phyloP scores from a whole-genome alignment of 306 rosid species.

The Adenanthera pavonina region DNA sequence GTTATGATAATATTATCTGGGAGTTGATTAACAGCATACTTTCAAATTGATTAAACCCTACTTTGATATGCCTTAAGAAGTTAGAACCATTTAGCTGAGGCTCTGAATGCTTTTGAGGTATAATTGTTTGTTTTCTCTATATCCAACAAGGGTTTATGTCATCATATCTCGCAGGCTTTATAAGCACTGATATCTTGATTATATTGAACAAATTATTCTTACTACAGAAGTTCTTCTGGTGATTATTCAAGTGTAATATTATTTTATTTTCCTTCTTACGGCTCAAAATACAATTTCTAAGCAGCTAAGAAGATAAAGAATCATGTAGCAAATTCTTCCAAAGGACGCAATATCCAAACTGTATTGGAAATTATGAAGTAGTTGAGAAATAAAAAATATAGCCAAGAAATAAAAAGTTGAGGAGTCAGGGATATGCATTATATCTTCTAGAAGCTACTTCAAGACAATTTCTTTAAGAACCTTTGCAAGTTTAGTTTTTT shows the following conservation, averaged over 20 bases:
- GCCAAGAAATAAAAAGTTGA: constrained; percentile 5
- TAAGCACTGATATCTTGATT: background rate
- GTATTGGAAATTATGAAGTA: background rate
- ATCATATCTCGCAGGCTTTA: background rate
- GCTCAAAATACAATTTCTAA: background rate
- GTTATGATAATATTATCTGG: background rate
- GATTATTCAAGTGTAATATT: background rate
- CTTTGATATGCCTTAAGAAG: background rate
- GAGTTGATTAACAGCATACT: background rate
- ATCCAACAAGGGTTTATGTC: background rate
- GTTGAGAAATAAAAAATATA: constrained; percentile 12
- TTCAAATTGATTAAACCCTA: background rate
- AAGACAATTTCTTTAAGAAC: background rate
- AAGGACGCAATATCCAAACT: background rate
- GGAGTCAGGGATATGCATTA: background rate
- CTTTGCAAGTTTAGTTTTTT: constrained; percentile 2
- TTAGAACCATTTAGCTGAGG: background rate
- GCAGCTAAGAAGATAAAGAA: constrained; percentile 2
- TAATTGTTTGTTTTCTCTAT: background rate
- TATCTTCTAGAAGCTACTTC: constrained; percentile 17
- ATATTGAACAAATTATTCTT: constrained; percentile 17
- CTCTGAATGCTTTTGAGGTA: background rate
- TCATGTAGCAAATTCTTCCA: background rate
- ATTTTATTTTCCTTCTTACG: background rate
- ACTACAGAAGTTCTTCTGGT: background rate